A percentile compares a stretch with the other conserved stretches of the same genome.
phyloP scores from a whole-genome alignment of 2,329 filamentous ascomycete species.

The Plectosphaerella cucumerina region DNA sequence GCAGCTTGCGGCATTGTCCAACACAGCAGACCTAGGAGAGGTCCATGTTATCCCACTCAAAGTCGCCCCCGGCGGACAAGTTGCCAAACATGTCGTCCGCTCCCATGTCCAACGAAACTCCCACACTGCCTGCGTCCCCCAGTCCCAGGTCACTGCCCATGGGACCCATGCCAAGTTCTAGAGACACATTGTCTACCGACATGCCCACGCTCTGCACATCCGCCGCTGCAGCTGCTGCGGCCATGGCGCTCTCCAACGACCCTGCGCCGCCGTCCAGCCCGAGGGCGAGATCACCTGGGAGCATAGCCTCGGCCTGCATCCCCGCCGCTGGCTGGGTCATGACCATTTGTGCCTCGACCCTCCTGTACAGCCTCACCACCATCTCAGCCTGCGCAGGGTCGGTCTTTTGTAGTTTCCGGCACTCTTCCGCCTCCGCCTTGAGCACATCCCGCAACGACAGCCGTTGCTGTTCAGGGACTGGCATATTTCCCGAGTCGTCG shows the following conservation, averaged over 20 bases:
- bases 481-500: slow-evolving; percentile 30
- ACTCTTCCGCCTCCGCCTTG: slow-evolving; percentile 53
- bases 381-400: slow-evolving; percentile 57
- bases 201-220: slow-evolving; percentile 31
- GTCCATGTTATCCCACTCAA: slow-evolving; percentile 35
- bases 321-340: slow-evolving; percentile 22
- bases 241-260: slow-evolving; percentile 36
- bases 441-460: slow-evolving; percentile 59
- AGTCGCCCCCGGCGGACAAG: slow-evolving; percentile 38
- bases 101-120: slow-evolving; percentile 32
- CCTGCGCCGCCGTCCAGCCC: slow-evolving; percentile 26
- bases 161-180: slow-evolving; percentile 41
- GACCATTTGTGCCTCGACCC: slow-evolving; percentile 62
- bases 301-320: slow-evolving; percentile 33
- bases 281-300: slow-evolving; percentile 37
- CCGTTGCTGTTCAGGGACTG: slow-evolving; percentile 35
- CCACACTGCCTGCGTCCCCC: slow-evolving; percentile 27
- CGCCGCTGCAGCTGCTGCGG: slow-evolving; percentile 33
- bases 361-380: slow-evolving; percentile 57
- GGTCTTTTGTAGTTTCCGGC: slow-evolving; percentile 49
- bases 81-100: slow-evolving; percentile 31
- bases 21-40: slow-evolving; percentile 8
- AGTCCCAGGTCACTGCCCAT: slow-evolving; percentile 32
- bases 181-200: slow-evolving; percentile 34
- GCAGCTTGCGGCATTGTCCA: too few species aligned